Evolutionary conservation across 2,329 filamentous ascomycete species (phyloP), one percentile per base, ranked within the genome.

Genomic region (Colletotrichum caudatum): DNA sequence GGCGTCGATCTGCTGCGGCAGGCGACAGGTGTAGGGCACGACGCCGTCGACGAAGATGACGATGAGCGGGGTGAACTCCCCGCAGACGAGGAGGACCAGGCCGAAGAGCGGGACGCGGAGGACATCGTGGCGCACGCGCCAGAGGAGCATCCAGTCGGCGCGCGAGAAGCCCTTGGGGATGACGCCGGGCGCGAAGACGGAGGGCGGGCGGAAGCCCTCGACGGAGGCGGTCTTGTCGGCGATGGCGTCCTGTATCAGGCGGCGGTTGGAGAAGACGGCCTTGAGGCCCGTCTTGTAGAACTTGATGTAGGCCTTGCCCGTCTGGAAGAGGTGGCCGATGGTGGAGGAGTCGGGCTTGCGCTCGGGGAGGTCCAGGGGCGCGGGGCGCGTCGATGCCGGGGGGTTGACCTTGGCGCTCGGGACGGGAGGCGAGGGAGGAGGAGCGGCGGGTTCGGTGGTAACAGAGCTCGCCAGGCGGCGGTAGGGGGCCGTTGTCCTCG

Each of bases 201-300:
- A 83, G 11, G 82, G 87, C 5, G 83, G 80, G 60, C 91, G 76
- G 20, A 91, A 81, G 75, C 91, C 89, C 79, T 90, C 92, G 70
- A 91, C 87, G 3, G 69, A 29, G 1, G 85, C 81, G 11, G 91
- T 85, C n/a, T 80, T 78, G 64, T 77, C 74, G 62, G 77, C 76
- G 66, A 82, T 79, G 79, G 78, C 85, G 77, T 83, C 81, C 63
- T 82, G 80, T 18, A 91, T 79, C 14, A 87, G 85, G 29, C 83
- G 78, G 59, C 88, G 86, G 75, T 97, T 97, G 71, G 84, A 82
- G 79, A 90, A 90, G 63, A 97, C 90, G 76, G 92, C 90, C 78
- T 91, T 90, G 41, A 97, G 82, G 23, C 95, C 95, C 1, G 89
- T 87, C 82, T 96, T 97, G 89, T 98, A 98, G 87, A 98, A 98